Base-by-base conservation (phyloP, 768 basidiomycete genomes). In the Tricholoma terreum region DNA sequence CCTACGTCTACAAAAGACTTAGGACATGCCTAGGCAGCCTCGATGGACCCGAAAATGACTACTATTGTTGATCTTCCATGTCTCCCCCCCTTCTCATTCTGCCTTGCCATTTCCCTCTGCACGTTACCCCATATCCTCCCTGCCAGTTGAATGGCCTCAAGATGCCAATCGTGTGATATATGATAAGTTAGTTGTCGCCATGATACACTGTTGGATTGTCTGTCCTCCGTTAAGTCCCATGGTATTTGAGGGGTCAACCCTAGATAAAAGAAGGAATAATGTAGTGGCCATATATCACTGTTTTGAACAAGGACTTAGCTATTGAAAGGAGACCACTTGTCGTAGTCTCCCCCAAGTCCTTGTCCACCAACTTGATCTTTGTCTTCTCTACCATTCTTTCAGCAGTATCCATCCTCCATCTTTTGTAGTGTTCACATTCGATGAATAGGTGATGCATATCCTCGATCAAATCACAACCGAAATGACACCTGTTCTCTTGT, bases 381-480 rank as follows among this genome's bases (percentile, higher is more conserved):
- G 42, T 57, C 1, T 14, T 31, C 7, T 42, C 40, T 17, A 24
- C 22, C n/a, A 19, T 10, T 9, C 40, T 42, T 4, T 34, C 17
- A 7, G 4, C 4, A 8, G 12, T 4, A 3, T 6, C 22, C 55
- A 52, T 10, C 33, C 36, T 31, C 31, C 54, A 34, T 51, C 52
- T n/a, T 48, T 19, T n/a, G n/a, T n/a, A n/a, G n/a, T n/a, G n/a
- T n/a, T n/a, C n/a, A n/a, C n/a, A n/a, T n/a, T n/a, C n/a, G 8
- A 59, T 50, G 33, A 56, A 59, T 6, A 59, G n/a, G 36, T 59
- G 58, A 24, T 46, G 50, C 8, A 42, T 15, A 43, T 55, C 51
- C 33, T 59, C n/a, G n/a, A n/a, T n/a, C n/a, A n/a, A n/a, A n/a
- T n/a, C n/a, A n/a, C 43, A n/a, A 24, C 2, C n/a, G 19, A 17